These are phyloP conservation scores for Trichosporon ovoides DNA, from an alignment of 1,284 basidiomycete species.

Conservation along the genomic window DNA sequence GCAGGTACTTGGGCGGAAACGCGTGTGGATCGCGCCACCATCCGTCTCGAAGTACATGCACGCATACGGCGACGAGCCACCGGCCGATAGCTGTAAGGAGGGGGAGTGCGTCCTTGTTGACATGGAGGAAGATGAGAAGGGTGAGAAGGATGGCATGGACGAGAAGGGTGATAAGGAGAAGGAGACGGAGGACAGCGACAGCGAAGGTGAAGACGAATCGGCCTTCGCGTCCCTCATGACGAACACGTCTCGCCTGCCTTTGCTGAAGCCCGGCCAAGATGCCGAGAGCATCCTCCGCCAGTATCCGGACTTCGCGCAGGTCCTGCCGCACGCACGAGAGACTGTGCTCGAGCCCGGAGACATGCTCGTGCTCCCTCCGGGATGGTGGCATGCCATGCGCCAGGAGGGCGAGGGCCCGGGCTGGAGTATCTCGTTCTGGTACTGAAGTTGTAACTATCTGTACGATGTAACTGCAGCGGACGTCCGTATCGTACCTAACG, in stretches of 20 bases:
- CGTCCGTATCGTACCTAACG: constrained; percentile 11
- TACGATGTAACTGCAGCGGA: not conserved
- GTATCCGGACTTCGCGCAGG: constrained; percentile 55
- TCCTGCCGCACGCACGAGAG: constrained; percentile 61
- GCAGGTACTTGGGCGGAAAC: constrained; percentile 82
- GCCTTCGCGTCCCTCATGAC: constrained; percentile 37
- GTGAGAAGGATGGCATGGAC: too few species aligned
- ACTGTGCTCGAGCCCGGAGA: constrained; percentile 75
- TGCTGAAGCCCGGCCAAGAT: constrained; percentile 28
- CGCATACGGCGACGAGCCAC: constrained; percentile 50
- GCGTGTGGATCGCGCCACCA: constrained; percentile 88
- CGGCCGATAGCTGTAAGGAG: too few species aligned
- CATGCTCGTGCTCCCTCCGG: constrained; percentile 75
- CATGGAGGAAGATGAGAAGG: too few species aligned
- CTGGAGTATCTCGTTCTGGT: constrained; percentile 50
- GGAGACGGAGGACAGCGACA: not conserved
- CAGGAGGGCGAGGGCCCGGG: constrained; percentile 55
- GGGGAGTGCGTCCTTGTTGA: too few species aligned
- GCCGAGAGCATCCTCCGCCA: constrained; percentile 12
- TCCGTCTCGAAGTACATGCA: constrained; percentile 55
- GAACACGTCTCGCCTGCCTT: constrained; percentile 49
- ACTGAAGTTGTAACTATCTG: too few species aligned
- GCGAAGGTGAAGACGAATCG: not conserved
- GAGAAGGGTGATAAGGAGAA: not conserved
- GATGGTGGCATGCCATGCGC: constrained; percentile 91